These are phyloP conservation scores for Alternaria alternata DNA, from an alignment of 2,329 filamentous ascomycete genomes.

Conservation along the genomic window DNA sequence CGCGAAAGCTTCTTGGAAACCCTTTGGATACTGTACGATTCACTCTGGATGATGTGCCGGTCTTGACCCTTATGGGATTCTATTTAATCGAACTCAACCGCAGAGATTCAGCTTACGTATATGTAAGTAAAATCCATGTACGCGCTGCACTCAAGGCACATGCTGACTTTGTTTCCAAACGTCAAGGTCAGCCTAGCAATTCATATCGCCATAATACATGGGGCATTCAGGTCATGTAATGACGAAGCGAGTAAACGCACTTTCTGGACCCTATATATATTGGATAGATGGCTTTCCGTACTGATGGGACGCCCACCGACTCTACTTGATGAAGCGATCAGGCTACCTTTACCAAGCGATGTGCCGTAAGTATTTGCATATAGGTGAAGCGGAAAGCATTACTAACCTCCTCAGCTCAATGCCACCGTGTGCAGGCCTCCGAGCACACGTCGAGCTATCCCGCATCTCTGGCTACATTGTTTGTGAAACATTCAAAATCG, in stretches of 20 bases:
- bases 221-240: conserved; percentile 27
- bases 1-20: conserved; percentile 35
- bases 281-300: conserved; percentile 39
- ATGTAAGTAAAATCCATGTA: conserved; percentile 23
- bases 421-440: conserved; percentile 32
- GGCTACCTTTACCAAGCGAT: conserved; percentile 31
- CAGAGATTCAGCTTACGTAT: conserved; percentile 37
- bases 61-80: conserved; percentile 37
- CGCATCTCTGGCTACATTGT: conserved; percentile 36
- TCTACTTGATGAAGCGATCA: conserved; percentile 36
- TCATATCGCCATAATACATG: conserved; percentile 37
- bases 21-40: conserved; percentile 37
- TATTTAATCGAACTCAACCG: conserved; percentile 42
- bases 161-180: not conserved
- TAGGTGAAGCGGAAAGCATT: not conserved
- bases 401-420: conserved; percentile 26
- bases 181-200: conserved; percentile 26
- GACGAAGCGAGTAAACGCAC: conserved; percentile 32
- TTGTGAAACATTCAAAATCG: conserved; percentile 37
- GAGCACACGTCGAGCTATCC: conserved; percentile 34
- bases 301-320: conserved; percentile 39
- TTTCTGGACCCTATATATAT: conserved; percentile 38
- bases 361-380: conserved; percentile 26
- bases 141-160: not conserved
- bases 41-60: conserved; percentile 33